A percentile compares a stretch with the other conserved stretches of the same genome.
phyloP scores from a whole-genome alignment of 495 filamentous ascomycete genomes.

The Xylaria nigripes region DNA sequence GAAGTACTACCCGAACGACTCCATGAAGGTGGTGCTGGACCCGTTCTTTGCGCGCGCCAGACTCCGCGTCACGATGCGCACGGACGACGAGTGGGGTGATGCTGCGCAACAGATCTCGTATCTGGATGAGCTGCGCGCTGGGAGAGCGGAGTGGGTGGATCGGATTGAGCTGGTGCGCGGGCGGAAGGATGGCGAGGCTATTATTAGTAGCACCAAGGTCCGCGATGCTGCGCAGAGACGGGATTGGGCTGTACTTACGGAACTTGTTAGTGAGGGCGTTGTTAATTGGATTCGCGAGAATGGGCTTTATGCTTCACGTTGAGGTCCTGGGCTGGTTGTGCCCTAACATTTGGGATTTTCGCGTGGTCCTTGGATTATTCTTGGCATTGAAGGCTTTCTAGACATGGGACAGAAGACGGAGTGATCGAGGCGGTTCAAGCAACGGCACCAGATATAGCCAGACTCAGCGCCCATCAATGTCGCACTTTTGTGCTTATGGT shows the following conservation, averaged over 20 bases:
- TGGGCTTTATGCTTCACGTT: conserved; percentile 48
- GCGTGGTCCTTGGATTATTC: background rate
- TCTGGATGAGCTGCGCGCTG: conserved; percentile 44
- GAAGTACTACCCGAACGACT: conserved; percentile 64
- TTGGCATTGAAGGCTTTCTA: too few relatives aligned
- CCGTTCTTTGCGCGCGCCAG: conserved; percentile 63
- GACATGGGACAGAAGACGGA: too few relatives aligned
- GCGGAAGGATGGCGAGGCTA: conserved; percentile 40
- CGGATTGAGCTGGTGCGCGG: conserved; percentile 64
- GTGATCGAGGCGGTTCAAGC: too few relatives aligned
- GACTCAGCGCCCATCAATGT: too few relatives aligned
- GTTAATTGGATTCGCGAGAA: conserved; percentile 49
- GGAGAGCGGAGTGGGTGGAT: conserved; percentile 55
- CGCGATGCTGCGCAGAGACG: conserved; percentile 50
- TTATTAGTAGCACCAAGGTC: conserved; percentile 74
- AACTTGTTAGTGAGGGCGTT: conserved; percentile 57
- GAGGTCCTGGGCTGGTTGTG: too few relatives aligned
- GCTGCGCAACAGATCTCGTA: conserved; percentile 52
- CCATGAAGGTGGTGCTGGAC: conserved; percentile 45
- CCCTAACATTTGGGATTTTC: conserved; percentile 1
- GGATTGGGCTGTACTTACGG: conserved; percentile 48
- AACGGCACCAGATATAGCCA: too few relatives aligned
- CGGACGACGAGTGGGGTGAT: conserved; percentile 58
- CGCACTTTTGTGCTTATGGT: too few relatives aligned
- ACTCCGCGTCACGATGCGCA: conserved; percentile 64